Evolutionary conservation across 306 rosid genomes (phyloP).

Genomic region (Luffa acutangula): DNA sequence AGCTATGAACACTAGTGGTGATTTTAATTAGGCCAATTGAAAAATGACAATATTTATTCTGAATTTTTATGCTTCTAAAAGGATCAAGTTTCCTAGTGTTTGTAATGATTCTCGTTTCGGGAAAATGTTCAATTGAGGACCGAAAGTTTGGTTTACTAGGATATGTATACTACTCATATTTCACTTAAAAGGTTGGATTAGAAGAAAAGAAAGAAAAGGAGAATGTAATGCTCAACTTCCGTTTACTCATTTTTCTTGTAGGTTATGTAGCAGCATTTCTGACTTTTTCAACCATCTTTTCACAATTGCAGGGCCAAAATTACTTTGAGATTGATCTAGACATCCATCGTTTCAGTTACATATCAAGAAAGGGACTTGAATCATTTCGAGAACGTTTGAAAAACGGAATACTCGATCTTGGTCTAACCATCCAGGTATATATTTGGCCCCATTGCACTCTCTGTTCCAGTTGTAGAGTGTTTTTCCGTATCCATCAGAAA

Average conservation of each 20-base stretch:
- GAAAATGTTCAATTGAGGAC: neutral
- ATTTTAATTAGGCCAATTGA: neutral
- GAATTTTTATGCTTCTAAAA: neutral
- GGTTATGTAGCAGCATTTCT: neutral
- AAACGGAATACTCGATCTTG: slow-evolving; percentile 66
- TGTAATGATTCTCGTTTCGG: neutral
- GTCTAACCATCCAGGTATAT: slow-evolving; percentile 76
- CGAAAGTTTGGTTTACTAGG: too few species aligned
- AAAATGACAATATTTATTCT: neutral
- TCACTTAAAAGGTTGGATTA: neutral
- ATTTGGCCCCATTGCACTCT: neutral
- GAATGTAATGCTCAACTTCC: neutral
- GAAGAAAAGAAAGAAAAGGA: neutral
- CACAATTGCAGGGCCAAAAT: slow-evolving; percentile 52
- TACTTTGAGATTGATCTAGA: slow-evolving; percentile 96
- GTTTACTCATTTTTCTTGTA: neutral
- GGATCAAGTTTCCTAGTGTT: neutral
- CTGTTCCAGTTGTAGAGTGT: neutral
- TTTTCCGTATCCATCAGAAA: neutral
- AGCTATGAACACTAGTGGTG: neutral
- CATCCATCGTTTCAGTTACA: slow-evolving; percentile 92
- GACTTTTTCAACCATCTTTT: neutral
- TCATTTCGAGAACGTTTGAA: slow-evolving; percentile 69
- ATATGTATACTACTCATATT: too few species aligned
- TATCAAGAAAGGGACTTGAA: slow-evolving; percentile 89